phyloP scores from a whole-genome alignment of 1,139 yeast species.

The Yamadazyma triangularis region DNA sequence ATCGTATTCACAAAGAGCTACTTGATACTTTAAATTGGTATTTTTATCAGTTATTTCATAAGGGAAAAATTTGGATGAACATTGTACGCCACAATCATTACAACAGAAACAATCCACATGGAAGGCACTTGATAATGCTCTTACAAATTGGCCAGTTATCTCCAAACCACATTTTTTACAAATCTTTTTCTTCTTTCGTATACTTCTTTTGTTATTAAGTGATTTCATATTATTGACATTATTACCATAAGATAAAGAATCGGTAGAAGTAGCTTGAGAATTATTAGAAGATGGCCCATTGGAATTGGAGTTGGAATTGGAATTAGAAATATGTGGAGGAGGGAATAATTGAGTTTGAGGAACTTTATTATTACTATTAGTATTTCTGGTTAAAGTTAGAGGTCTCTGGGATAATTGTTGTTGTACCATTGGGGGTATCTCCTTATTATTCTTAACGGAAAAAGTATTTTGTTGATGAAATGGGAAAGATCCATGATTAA shows the following conservation, averaged over 20 bases:
- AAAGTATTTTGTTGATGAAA: slow-evolving; percentile 8
- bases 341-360: neutral
- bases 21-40: slow-evolving; percentile 35
- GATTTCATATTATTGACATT: neutral
- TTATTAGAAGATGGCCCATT: neutral
- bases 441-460: slow-evolving; percentile 4
- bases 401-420: slow-evolving; percentile 1
- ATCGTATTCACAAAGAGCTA: slow-evolving; percentile 89
- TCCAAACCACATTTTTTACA: slow-evolving; percentile 64
- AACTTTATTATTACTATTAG: neutral
- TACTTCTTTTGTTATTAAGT: slow-evolving; percentile 10
- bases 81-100: slow-evolving; percentile 71
- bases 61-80: slow-evolving; percentile 72
- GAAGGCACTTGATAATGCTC: slow-evolving; percentile 75
- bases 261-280: slow-evolving; percentile 1
- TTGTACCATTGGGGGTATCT: slow-evolving; percentile 4
- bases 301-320: no score
- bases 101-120: slow-evolving; percentile 90
- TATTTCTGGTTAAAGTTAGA: slow-evolving; percentile 1
- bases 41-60: slow-evolving; percentile 37
- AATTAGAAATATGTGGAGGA: neutral
- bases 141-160: slow-evolving; percentile 77
- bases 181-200: slow-evolving; percentile 28
- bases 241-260: no score
- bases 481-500: slow-evolving; percentile 2